Evolutionary conservation across 352 stramenopile species (phyloP), one percentile per base, ranked within the genome.

Genomic region (Phytophthora pinifolia): DNA sequence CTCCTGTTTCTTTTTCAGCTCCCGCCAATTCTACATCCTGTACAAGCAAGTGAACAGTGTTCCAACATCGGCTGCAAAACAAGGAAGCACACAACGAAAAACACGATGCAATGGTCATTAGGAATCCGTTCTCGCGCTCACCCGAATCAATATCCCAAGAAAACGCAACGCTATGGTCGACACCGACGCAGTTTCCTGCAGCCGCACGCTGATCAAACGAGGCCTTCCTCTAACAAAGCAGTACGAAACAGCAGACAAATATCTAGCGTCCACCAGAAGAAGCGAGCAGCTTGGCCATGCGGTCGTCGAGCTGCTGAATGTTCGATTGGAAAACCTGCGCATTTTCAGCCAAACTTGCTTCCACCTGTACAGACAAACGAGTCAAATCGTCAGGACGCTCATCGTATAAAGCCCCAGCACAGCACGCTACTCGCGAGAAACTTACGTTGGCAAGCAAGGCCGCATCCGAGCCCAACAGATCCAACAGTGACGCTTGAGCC

Each of bases 281-380:
- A 7, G 51, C 51, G 33, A 83, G 71, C 17, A 86, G 43, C 34
- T 71, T 73, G 9, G 74, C 50, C 73, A 94, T 86, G 41, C 81
- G 83, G 25, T 81, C 72, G 45, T 94, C 83, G 18, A 94, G 71
- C 45, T 72, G 60, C 66, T 90, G 65, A 41, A 92, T 80, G 57
- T 94, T 94, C 14, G 65, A 59, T 37, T 92, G 71, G 58, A 94
- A 94, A 46, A 90, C 71, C 50, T 83, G 62, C 25, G 89, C 64
- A 65, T 94, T 94, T 30, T 77, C 70, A 33, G 71, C 68, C 42
- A 94, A 71, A 37, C 81, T 92, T 27, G 72, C 53, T 55, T 94
- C 81, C 66, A 94, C 83, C 83, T 94, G 51, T 15, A 36, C 36
- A 33, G 18, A 35, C 15, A 20, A 20, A 55, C 1, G 25, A 34